Conservation (phyloP, 805 yeast genomes). For the Ogataea corticis region DNA sequence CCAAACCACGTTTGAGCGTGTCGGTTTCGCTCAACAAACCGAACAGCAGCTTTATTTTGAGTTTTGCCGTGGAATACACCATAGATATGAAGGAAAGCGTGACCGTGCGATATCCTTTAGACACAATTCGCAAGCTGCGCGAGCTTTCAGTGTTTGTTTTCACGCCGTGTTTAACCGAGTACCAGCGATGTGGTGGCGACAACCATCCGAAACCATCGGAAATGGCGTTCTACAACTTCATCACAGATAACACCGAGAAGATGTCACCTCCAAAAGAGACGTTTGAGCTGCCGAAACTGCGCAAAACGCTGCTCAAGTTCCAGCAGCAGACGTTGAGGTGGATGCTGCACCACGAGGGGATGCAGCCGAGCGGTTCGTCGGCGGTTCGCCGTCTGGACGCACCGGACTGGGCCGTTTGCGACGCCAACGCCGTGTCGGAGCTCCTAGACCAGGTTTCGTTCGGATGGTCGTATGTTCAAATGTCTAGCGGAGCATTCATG, state of each 20-base stretch:
- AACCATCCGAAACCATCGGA: slow-evolving; percentile 24
- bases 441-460: slow-evolving; percentile 45
- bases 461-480: slow-evolving; percentile 49
- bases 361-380: slow-evolving; percentile 31
- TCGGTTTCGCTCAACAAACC: not conserved
- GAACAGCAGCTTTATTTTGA: not conserved
- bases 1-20: slow-evolving; percentile 4
- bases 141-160: slow-evolving; percentile 16
- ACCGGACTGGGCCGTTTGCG: slow-evolving; percentile 14
- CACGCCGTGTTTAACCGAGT: slow-evolving; percentile 22
- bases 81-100: slow-evolving; percentile 22
- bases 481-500: slow-evolving; percentile 7
- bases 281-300: slow-evolving; percentile 18
- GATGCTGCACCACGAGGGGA: slow-evolving; percentile 55
- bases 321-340: slow-evolving; percentile 58
- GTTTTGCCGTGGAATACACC: slow-evolving; percentile 3
- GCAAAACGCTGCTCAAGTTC: slow-evolving; percentile 37
- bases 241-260: slow-evolving; percentile 45
- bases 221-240: slow-evolving; percentile 47
- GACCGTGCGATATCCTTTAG: slow-evolving; percentile 14
- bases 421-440: slow-evolving; percentile 29
- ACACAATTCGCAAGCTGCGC: slow-evolving; percentile 21
- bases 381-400: slow-evolving; percentile 25
- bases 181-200: slow-evolving; percentile 22
- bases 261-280: slow-evolving; percentile 10